Percentiles rank a stretch among this genome's conserved stretches.
phyloP scores from a whole-genome alignment of 176 grass and related monocot genomes.

The Rhynchospora breviuscula region DNA sequence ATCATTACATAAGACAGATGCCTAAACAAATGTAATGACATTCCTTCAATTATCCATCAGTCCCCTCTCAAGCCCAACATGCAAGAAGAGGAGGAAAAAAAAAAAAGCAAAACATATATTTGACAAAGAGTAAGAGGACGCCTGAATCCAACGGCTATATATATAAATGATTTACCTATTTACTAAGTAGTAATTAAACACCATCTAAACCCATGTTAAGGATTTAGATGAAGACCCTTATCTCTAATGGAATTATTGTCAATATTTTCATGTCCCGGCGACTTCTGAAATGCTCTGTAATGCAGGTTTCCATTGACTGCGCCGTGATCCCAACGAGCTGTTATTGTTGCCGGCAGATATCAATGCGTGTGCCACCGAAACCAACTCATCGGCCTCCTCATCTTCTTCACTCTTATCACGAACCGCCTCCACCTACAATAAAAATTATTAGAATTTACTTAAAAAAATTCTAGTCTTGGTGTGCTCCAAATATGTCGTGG shows the following conservation, averaged over 20 bases:
- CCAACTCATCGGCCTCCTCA: slow-evolving; percentile 18
- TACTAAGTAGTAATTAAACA: neutral
- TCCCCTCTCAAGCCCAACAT: neutral
- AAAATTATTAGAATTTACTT: neutral
- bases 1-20: neutral
- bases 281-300: slow-evolving; percentile 21
- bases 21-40: neutral
- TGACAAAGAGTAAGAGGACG: neutral
- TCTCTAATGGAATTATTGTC: neutral
- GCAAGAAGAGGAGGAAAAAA: neutral
- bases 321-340: neutral
- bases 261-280: neutral
- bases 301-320: slow-evolving; percentile 9
- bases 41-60: neutral
- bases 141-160: neutral
- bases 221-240: too few species aligned
- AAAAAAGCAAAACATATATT: neutral
- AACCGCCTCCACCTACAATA: neutral
- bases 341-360: neutral
- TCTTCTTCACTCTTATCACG: slow-evolving; percentile 1
- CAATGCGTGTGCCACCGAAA: slow-evolving; percentile 3
- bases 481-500: too few species aligned
- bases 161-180: neutral
- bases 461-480: too few species aligned
- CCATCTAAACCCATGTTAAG: neutral